These are phyloP conservation scores for Gillenia trifoliata DNA, from an alignment of 306 rosid genomes.

Conservation along the genomic window DNA sequence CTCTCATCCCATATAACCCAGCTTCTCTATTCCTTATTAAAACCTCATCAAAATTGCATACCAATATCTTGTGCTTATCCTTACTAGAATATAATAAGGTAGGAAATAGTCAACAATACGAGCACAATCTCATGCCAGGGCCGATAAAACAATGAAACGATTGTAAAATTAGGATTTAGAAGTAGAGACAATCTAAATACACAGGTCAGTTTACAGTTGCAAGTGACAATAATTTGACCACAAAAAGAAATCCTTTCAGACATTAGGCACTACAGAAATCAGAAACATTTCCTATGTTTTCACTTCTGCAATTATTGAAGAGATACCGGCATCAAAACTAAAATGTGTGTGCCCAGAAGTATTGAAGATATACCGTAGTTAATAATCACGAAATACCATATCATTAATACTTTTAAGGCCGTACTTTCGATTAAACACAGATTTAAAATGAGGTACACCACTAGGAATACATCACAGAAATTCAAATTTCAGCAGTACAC, in stretches of 20 bases:
- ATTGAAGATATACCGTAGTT: not conserved
- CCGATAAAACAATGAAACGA: not conserved
- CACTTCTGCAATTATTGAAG: not conserved
- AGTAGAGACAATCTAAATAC: not conserved
- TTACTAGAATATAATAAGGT: not conserved
- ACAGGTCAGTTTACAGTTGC: not conserved
- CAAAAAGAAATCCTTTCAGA: not conserved
- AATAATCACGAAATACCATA: not conserved
- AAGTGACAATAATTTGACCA: not conserved
- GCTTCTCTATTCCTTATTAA: too few species aligned
- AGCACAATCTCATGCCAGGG: not conserved
- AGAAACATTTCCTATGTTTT: not conserved
- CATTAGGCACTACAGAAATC: not conserved
- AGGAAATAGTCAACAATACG: not conserved
- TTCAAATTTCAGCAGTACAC: not conserved
- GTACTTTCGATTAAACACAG: not conserved
- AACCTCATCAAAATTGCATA: too few species aligned
- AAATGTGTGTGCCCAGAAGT: not conserved
- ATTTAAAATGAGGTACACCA: not conserved
- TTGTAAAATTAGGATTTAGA: not conserved
- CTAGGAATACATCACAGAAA: not conserved
- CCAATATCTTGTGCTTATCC: too few species aligned
- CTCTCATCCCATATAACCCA: too few species aligned
- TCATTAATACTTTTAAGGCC: not conserved
- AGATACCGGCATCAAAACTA: not conserved